These are phyloP conservation scores for Penicillium sp. DNA, from an alignment of 2,329 filamentous ascomycete species.

Conservation along the genomic window DNA sequence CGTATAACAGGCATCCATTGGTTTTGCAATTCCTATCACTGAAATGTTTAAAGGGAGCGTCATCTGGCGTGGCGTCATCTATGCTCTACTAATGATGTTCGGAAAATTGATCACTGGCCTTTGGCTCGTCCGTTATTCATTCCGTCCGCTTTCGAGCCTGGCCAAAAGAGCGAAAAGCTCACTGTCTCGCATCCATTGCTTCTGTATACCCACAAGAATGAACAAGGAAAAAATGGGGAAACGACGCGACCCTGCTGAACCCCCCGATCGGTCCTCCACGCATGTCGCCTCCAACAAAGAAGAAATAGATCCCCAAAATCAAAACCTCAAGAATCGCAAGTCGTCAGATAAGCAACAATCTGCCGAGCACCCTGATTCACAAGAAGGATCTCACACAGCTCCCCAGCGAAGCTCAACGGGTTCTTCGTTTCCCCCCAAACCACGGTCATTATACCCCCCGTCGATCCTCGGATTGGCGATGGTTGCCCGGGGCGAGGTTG, in stretches of 20 bases:
- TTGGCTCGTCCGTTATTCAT: constrained; percentile 56
- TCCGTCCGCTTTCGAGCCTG: constrained; percentile 12
- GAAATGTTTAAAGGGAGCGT: constrained; percentile 67
- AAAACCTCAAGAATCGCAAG: too few species aligned
- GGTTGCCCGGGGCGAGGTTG: constrained; percentile 79
- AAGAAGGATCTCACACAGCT: too few species aligned
- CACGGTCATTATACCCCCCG: constrained; percentile 68
- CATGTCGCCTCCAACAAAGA: too few species aligned
- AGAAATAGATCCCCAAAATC: too few species aligned
- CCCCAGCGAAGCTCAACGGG: neutral
- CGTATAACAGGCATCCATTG: constrained; percentile 60
- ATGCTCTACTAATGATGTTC: constrained; percentile 70
- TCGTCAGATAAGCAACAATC: neutral
- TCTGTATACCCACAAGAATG: constrained; percentile 2
- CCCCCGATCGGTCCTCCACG: too few species aligned
- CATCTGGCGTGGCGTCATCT: constrained; percentile 75
- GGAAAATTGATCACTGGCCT: constrained; percentile 64
- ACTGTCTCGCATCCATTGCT: constrained; percentile 6
- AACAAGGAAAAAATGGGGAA: constrained; percentile 1
- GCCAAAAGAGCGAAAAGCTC: constrained; percentile 5
- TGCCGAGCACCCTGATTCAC: neutral
- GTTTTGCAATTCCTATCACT: constrained; percentile 77
- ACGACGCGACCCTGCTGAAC: neutral
- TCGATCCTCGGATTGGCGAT: constrained; percentile 70
- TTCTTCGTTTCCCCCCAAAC: constrained; percentile 44